phyloP scores from a whole-genome alignment of 2,329 filamentous ascomycete genomes.

The Nigrospora osmanthi region DNA sequence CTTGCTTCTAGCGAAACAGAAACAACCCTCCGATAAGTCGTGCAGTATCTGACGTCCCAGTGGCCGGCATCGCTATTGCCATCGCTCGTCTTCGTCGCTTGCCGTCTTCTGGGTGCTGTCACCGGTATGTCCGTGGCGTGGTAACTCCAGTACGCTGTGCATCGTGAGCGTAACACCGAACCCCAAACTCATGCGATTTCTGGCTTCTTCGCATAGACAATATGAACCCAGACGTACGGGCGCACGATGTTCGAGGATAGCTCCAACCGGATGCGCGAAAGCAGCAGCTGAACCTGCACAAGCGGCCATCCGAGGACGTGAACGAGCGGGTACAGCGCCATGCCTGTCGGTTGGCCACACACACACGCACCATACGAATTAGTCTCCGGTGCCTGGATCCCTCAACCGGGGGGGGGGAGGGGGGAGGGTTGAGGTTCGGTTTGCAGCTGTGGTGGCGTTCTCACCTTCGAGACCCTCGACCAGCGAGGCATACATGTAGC shows the following conservation, averaged over 20 bases:
- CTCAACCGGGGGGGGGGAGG: no score
- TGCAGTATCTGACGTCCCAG: no score
- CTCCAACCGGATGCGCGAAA: neutral
- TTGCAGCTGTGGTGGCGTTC: neutral
- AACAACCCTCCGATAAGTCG: no score
- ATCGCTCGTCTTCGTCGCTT: no score
- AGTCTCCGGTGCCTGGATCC: no score
- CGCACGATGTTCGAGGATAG: neutral
- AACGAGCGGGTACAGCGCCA: neutral
- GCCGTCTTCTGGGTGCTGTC: no score
- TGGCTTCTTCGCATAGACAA: slow-evolving; percentile 1
- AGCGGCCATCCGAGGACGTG: slow-evolving; percentile 1
- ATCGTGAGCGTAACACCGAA: no score
- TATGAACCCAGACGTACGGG: neutral
- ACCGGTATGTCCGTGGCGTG: no score
- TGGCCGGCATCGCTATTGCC: no score
- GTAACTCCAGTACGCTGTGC: no score
- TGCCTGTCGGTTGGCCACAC: neutral
- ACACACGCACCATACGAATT: neutral
- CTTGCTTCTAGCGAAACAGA: no score
- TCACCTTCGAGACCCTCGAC: neutral
- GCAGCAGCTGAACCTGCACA: slow-evolving; percentile 1
- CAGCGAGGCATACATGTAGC: neutral
- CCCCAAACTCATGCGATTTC: neutral
- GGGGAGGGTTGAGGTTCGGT: neutral